phyloP scores from a whole-genome alignment of 441 rosid genomes.

The Viola pubescens region DNA sequence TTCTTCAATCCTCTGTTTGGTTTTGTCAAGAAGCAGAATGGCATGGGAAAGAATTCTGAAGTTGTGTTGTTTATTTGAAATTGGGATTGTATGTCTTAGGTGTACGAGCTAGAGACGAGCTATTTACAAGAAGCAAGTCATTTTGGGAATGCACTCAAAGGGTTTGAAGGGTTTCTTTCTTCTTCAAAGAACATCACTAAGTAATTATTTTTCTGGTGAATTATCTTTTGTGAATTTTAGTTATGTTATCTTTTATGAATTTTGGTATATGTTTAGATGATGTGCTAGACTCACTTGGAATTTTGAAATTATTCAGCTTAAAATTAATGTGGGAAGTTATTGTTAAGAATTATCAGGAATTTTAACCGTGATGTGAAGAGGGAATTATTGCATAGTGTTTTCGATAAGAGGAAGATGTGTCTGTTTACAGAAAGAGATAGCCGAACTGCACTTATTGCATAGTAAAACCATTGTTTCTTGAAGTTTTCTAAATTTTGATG shows the following conservation, averaged over 20 bases:
- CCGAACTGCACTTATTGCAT: no score
- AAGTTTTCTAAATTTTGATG: no score
- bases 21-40: neutral
- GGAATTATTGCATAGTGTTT: no score
- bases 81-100: conserved; percentile 28
- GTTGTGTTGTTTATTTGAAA: neutral
- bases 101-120: conserved; percentile 87
- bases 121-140: conserved; percentile 85
- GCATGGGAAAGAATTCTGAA: neutral
- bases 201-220: conserved; percentile 20
- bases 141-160: conserved; percentile 72
- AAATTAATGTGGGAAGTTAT: no score
- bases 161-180: conserved; percentile 80
- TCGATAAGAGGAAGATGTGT: no score
- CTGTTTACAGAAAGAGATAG: no score
- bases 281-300: neutral
- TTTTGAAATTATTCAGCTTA: no score
- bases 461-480: no score
- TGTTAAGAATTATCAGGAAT: no score
- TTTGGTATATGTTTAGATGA: neutral
- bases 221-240: conserved; percentile 9
- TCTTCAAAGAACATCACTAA: conserved; percentile 63
- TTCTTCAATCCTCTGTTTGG: neutral
- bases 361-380: no score
- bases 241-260: conserved; percentile 1